Percentiles rank a stretch among this genome's conserved stretches.
These are phyloP conservation scores for Cryomyces antarcticus DNA, from an alignment of 495 filamentous ascomycete genomes.

Conservation along the genomic window DNA sequence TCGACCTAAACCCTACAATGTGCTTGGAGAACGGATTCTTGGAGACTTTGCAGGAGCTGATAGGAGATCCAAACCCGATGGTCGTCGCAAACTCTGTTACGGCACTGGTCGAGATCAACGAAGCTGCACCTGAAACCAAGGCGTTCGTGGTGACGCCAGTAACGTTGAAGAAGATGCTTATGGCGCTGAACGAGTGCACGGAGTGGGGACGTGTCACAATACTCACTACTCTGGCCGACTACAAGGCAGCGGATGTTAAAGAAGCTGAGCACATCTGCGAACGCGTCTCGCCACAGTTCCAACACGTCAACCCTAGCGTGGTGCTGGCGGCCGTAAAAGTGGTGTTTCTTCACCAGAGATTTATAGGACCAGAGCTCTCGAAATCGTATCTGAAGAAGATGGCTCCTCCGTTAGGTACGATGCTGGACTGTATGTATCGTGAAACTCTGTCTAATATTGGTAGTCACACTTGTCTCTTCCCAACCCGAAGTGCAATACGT, in stretches of 20 bases:
- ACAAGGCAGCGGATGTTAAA: conserved; percentile 67
- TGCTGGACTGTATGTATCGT: neutral
- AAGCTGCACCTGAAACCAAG: conserved; percentile 74
- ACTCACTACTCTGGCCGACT: conserved; percentile 71
- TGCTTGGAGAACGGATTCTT: conserved; percentile 95
- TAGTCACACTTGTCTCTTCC: conserved; percentile 89
- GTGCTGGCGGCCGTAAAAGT: conserved; percentile 93
- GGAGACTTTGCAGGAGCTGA: conserved; percentile 87
- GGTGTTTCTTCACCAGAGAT: conserved; percentile 90
- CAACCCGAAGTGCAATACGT: conserved; percentile 97
- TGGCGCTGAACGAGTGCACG: conserved; percentile 95
- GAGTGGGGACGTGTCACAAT: conserved; percentile 99
- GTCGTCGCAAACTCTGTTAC: conserved; percentile 95
- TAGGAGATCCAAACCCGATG: conserved; percentile 97
- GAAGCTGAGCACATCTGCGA: conserved; percentile 99
- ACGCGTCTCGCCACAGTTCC: conserved; percentile 86
- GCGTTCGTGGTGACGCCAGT: conserved; percentile 63
- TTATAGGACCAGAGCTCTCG: conserved; percentile 54
- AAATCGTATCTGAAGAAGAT: conserved; percentile 88
- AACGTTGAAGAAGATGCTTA: conserved; percentile 79
- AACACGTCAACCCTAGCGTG: conserved; percentile 94
- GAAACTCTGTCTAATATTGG: conserved; percentile 2
- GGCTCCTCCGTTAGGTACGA: conserved; percentile 78
- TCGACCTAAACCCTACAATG: conserved; percentile 77
- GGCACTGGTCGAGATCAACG: conserved; percentile 75